Evolutionary conservation across 345 rosid genomes (phyloP).

Genomic region (Syzygium aromaticum): DNA sequence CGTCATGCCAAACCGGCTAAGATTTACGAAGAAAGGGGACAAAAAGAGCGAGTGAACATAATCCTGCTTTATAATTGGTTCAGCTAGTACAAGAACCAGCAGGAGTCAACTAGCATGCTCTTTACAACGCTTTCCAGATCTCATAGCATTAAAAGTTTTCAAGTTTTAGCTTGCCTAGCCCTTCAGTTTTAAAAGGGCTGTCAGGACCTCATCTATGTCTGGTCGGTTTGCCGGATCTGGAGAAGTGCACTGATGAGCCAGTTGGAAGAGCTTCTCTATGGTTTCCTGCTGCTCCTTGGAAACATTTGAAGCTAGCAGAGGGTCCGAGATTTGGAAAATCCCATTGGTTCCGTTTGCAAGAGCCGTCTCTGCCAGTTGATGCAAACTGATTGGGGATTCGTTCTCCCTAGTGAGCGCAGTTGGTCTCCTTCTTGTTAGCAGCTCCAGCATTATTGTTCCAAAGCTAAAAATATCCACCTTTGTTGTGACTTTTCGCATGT

Average conservation of each 20-base stretch:
- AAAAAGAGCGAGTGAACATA: neutral
- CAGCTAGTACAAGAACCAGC: neutral
- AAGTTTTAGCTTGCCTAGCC: neutral
- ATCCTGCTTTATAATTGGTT: neutral
- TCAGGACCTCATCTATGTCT: constrained; percentile 43
- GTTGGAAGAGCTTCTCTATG: constrained; percentile 28
- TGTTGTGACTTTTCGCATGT: constrained; percentile 67
- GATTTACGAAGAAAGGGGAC: neutral
- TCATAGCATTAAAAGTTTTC: neutral
- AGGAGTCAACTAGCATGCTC: neutral
- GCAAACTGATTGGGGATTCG: constrained; percentile 37
- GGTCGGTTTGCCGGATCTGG: constrained; percentile 63
- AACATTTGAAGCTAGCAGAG: constrained; percentile 9
- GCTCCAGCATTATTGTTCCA: constrained; percentile 65
- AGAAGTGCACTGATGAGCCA: constrained; percentile 51
- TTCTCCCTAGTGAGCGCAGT: constrained; percentile 44
- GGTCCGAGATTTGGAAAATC: constrained; percentile 38
- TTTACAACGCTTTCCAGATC: neutral
- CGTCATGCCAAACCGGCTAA: neutral
- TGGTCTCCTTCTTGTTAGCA: constrained; percentile 65
- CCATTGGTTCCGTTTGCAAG: constrained; percentile 27
- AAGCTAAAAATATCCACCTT: constrained; percentile 88
- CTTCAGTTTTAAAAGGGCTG: constrained; percentile 36
- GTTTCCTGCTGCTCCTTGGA: constrained; percentile 16
- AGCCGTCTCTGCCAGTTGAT: constrained; percentile 44